These are phyloP conservation scores for Bruguiera gymnorhiza DNA, from an alignment of 345 rosid species.

Conservation along the genomic window DNA sequence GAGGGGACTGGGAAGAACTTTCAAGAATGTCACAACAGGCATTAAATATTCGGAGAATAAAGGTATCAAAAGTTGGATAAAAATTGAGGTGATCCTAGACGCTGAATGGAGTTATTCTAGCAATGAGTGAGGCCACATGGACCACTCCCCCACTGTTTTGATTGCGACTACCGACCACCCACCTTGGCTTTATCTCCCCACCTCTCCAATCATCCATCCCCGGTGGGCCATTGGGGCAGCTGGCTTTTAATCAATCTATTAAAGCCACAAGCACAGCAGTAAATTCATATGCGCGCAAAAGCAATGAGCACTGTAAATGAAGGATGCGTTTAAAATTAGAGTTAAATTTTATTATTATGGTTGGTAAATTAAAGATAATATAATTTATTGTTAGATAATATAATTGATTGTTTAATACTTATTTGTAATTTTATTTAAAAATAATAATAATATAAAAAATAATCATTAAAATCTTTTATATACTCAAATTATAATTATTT, in stretches of 20 bases:
- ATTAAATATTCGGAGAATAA: not conserved
- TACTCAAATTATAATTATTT: too few species aligned
- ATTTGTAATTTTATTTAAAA: too few species aligned
- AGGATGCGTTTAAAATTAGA: too few species aligned
- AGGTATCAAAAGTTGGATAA: not conserved
- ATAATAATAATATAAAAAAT: too few species aligned
- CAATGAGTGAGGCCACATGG: conserved; percentile 1
- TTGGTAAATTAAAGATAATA: too few species aligned
- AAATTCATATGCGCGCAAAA: too few species aligned
- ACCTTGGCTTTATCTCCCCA: not conserved
- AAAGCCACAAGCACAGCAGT: too few species aligned
- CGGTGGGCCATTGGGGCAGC: conserved; percentile 8
- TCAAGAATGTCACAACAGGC: conserved; percentile 6
- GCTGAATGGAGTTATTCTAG: not conserved
- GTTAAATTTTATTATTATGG: too few species aligned
- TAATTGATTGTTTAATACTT: too few species aligned
- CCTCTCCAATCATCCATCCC: conserved; percentile 11
- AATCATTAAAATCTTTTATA: too few species aligned
- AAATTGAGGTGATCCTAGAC: not conserved
- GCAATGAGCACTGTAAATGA: too few species aligned
- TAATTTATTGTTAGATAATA: too few species aligned
- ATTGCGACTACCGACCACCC: conserved; percentile 14
- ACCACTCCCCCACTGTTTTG: conserved; percentile 5
- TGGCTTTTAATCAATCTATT: not conserved
- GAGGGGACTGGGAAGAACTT: not conserved